Evolutionary conservation across 2,329 filamentous ascomycete genomes (phyloP).

Genomic region (Aureobasidium sp.): DNA sequence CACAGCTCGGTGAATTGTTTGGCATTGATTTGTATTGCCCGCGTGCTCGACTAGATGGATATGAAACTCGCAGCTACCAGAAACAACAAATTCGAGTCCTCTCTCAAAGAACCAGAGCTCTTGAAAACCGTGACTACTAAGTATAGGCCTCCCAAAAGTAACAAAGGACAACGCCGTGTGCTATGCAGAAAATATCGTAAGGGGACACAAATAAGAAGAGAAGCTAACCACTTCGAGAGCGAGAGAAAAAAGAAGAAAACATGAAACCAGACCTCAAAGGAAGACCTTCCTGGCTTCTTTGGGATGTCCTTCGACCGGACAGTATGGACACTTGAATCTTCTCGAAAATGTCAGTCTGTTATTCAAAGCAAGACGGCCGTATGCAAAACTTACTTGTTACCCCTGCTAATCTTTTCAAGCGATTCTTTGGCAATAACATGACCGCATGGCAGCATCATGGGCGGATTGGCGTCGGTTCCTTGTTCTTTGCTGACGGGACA

Average conservation of each 20-base stretch:
- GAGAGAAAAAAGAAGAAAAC: background rate
- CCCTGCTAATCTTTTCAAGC: slow-evolving; percentile 71
- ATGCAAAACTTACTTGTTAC: slow-evolving; percentile 31
- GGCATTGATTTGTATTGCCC: too few species aligned
- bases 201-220: background rate
- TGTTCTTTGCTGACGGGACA: slow-evolving; percentile 97
- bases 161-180: background rate
- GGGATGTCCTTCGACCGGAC: slow-evolving; percentile 72
- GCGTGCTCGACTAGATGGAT: too few species aligned
- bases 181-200: background rate
- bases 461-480: slow-evolving; percentile 83
- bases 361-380: background rate
- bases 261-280: slow-evolving; percentile 20
- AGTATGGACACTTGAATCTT: slow-evolving; percentile 94
- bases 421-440: slow-evolving; percentile 88
- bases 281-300: slow-evolving; percentile 67
- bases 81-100: too few species aligned
- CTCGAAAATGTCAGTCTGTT: slow-evolving; percentile 21
- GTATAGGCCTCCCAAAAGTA: background rate
- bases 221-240: background rate
- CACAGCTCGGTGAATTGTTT: too few species aligned
- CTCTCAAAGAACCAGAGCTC: background rate
- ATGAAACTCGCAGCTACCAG: too few species aligned
- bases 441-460: slow-evolving; percentile 94
- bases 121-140: background rate